Evolutionary conservation across 1,139 yeast species (phyloP), one percentile per base, ranked within the genome.

Genomic region (Scheffersomyces quercinus): DNA sequence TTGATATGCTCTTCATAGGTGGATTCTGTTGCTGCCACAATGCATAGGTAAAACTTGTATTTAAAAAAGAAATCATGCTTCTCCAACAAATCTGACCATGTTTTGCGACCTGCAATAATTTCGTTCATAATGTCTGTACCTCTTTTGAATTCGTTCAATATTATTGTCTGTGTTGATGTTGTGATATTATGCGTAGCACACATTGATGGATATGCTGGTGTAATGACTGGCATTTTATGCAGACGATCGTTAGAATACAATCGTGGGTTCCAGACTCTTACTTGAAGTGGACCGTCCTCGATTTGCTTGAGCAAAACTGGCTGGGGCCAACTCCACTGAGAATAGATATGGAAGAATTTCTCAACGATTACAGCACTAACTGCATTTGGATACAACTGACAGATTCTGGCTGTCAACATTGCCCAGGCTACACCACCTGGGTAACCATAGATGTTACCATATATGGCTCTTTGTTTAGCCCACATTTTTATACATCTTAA

Each of bases 341-440:
- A 68, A 53, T 88, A 79, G 47, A 95, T 90, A 50, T 83, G 79
- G 67, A 93, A 95, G 61, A 93, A 93, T 60, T 90, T 88, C 47
- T 87, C 84, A 11, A 93, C 85, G 43, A 93, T 85, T 1, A 88
- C 90, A 0, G 98, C 91, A 50, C 97, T 85, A 8, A 90, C 95
- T 0, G 98, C 96, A 65, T 91, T 91, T 2, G 99, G 99, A 60
- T 91, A 95, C 36, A 93, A 68, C 60, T 93, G 99, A 63, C 99
- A 93, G 29, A 93, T 90, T 56, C 99, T 78, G 0, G 99, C 99
- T 6, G 90, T 97, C 38, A 93, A 67, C 98, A 93, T 93, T 1
- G 99, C 99, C 99, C 99, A 93, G 0, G 99, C 99, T 30, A 93
- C 99, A 64, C 99, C 99, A 55, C 99, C 99, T 0, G 99, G 99